phyloP scores from a whole-genome alignment of 2,329 filamentous ascomycete genomes.

The Zymoseptoria brevis region DNA sequence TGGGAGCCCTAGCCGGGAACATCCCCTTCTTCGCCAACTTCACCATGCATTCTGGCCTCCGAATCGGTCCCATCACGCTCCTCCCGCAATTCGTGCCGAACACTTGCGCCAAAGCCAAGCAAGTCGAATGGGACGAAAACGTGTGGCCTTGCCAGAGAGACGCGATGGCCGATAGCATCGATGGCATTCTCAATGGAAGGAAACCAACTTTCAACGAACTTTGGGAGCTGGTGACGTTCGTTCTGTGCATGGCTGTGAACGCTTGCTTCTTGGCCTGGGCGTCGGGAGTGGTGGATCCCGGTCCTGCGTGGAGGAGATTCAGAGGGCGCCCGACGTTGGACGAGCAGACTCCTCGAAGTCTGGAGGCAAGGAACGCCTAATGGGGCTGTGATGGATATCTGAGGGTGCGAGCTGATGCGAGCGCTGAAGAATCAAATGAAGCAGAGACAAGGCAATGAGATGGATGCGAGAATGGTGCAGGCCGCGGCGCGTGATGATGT shows the following conservation, averaged over 20 bases:
- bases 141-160: neutral
- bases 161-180: neutral
- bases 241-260: neutral
- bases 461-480: no score
- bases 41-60: neutral
- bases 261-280: neutral
- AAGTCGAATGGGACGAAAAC: neutral
- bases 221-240: neutral
- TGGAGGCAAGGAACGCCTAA: neutral
- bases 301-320: neutral
- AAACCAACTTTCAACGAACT: neutral
- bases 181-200: neutral
- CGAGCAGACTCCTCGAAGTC: neutral
- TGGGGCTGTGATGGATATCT: no score
- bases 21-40: neutral
- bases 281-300: neutral
- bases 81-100: neutral
- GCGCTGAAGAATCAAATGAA: no score
- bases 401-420: no score
- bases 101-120: neutral
- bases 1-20: neutral
- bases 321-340: neutral
- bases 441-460: no score
- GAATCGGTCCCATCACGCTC: neutral
- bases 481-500: no score